Base-by-base conservation (phyloP, 352 stramenopile species). In the Pythium periplocum region DNA sequence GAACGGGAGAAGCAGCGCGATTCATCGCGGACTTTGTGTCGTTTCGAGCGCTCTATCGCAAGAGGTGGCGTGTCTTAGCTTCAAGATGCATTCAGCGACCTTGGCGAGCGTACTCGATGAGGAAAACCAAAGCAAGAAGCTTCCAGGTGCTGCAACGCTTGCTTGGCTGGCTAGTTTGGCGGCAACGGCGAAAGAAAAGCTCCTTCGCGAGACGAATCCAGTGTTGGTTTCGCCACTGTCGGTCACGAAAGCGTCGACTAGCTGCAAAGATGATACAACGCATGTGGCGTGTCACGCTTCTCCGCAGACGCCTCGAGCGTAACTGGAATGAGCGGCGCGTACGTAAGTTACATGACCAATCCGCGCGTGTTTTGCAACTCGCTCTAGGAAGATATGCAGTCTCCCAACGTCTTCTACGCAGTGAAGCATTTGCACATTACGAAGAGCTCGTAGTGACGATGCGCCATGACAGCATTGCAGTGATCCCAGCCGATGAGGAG, bases 351-450 rank as follows among this genome's bases (percentile, higher is more conserved):
- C 59, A 75, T 0, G 57, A 83, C 40, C 38, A 40, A 1, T 73
- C 62, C 6, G 78, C 79, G 2, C 61, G 69, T 5, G 37, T 87
- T 0, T 36, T 93, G 0, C 82, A 93, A 48, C 65, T 65, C 33
- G 35, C 62, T 1, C 37, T 93, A 0, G 78, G 57, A 0, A 61
- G 11, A 4, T 52, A 59, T 4, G 36, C 58, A 3, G 64, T 75
- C 4, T 67, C 74, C 10, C 54, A 52, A 10, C 64, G 69, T 2
- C 35, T 89, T 3, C 4, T 77, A 6, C 37, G 38, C 10, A 58
- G 53, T 6, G 35, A 53, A 0, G 62, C 70, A 26, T 68, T 86
- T 6, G 46, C 58, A 36, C 45, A 40, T 17, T 67, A 53, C 36
- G n/a, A 32, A 5, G 33, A 55, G 10, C 44, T 58, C 17, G 17